phyloP scores from a whole-genome alignment of 352 stramenopile genomes.

The Pythium rishiriense region DNA sequence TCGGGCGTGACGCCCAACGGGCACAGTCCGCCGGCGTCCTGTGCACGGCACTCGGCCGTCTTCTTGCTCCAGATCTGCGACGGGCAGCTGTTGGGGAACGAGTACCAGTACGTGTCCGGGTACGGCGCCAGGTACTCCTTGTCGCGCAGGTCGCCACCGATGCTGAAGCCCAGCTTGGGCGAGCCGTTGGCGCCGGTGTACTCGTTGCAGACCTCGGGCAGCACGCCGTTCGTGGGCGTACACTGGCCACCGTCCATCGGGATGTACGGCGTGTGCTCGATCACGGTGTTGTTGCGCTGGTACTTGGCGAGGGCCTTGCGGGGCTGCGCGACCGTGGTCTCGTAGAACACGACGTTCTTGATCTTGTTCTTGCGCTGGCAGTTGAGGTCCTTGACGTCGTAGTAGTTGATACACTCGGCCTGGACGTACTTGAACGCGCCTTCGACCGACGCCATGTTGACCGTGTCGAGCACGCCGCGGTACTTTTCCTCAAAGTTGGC shows the following conservation, averaged over 20 bases:
- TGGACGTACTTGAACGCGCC: slow-evolving; percentile 88
- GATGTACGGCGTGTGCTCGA: slow-evolving; percentile 70
- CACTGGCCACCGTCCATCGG: slow-evolving; percentile 69
- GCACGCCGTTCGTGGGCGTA: slow-evolving; percentile 43
- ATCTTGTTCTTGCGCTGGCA: slow-evolving; percentile 85
- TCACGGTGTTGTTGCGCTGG: slow-evolving; percentile 35
- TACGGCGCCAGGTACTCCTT: slow-evolving; percentile 67
- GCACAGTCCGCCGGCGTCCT: slow-evolving; percentile 46
- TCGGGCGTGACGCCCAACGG: slow-evolving; percentile 47
- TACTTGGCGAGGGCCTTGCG: slow-evolving; percentile 78
- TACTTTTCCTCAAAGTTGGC: slow-evolving; percentile 47
- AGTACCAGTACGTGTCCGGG: slow-evolving; percentile 80
- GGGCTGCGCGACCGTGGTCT: slow-evolving; percentile 70
- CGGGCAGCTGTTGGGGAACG: slow-evolving; percentile 74
- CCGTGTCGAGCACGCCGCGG: slow-evolving; percentile 68
- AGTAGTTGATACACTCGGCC: slow-evolving; percentile 83
- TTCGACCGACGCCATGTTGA: slow-evolving; percentile 80
- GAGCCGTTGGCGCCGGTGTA: slow-evolving; percentile 71
- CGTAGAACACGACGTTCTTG: slow-evolving; percentile 83
- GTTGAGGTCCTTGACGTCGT: slow-evolving; percentile 46
- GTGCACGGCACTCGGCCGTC: slow-evolving; percentile 43
- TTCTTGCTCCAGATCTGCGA: slow-evolving; percentile 38
- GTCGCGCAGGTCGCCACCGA: slow-evolving; percentile 53
- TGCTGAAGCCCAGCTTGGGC: slow-evolving; percentile 64
- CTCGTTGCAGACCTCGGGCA: slow-evolving; percentile 64